Evolutionary conservation across 495 filamentous ascomycete genomes (phyloP).

Genomic region (Xylaria telfairii): DNA sequence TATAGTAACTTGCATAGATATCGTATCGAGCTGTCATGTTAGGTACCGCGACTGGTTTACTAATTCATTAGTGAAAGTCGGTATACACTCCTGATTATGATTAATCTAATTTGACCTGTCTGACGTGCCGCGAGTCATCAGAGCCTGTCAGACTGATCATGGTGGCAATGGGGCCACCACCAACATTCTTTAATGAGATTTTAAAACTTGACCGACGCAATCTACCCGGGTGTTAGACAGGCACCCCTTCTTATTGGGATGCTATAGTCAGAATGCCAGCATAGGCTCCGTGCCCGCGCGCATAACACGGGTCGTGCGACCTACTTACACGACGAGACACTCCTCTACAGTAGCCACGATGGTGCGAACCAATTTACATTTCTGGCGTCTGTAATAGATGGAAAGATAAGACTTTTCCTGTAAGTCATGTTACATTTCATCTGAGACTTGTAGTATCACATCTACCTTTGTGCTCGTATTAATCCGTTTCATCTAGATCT

Average conservation of each 20-base stretch:
- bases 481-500: not conserved
- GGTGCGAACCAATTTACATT: not conserved
- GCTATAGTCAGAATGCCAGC: not conserved
- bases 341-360: not conserved
- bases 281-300: not conserved
- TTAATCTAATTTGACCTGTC: not conserved
- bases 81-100: not conserved
- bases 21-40: not conserved
- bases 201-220: not conserved
- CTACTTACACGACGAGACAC: not conserved
- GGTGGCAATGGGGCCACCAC: not conserved
- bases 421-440: not conserved
- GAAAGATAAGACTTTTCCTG: not conserved
- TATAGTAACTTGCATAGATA: not conserved
- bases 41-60: not conserved
- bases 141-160: not conserved
- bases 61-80: not conserved
- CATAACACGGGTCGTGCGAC: not conserved
- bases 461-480: not conserved
- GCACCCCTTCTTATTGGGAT: not conserved
- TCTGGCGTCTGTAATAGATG: not conserved
- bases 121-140: not conserved
- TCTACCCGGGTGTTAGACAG: not conserved
- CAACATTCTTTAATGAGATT: conserved; percentile 1
- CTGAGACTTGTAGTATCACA: not conserved